These are phyloP conservation scores for Naganishia randhawae DNA, from an alignment of 768 basidiomycete genomes.

Conservation along the genomic window DNA sequence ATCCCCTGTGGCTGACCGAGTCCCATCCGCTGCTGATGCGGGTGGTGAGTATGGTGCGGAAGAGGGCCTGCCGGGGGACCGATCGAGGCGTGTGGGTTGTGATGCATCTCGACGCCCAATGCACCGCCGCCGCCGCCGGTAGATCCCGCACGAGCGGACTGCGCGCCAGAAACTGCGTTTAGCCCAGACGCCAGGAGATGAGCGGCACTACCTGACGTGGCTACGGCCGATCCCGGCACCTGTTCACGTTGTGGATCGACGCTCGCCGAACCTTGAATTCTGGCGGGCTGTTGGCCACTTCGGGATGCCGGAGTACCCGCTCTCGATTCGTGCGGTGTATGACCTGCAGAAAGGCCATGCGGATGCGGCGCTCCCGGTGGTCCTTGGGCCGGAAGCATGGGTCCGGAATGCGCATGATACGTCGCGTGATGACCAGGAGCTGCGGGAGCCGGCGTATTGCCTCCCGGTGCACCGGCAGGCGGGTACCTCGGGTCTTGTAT, in stretches of 20 bases:
- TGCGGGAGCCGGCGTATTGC: background rate
- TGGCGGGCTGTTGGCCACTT: background rate
- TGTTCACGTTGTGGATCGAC: too few species aligned
- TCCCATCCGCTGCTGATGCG: constrained; percentile 6
- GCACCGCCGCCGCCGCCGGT: background rate
- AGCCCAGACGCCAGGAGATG: background rate
- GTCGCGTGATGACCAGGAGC: background rate
- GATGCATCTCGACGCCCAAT: constrained; percentile 13
- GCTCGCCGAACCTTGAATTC: constrained; percentile 1
- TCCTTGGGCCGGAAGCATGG: background rate
- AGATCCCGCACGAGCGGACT: background rate
- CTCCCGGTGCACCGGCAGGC: background rate
- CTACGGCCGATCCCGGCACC: background rate
- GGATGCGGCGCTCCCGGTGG: background rate
- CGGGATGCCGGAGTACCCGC: background rate
- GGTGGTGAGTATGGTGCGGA: background rate
- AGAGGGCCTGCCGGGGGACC: background rate
- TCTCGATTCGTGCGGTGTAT: constrained; percentile 8
- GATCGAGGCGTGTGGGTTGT: background rate
- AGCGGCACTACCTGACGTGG: too few species aligned
- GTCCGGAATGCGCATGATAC: background rate
- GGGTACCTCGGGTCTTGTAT: background rate
- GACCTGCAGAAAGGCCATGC: background rate
- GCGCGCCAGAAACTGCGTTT: background rate
- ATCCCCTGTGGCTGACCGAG: background rate